These are phyloP conservation scores for Blastocystis sp. DNA, from an alignment of 352 stramenopile genomes.

Conservation along the genomic window DNA sequence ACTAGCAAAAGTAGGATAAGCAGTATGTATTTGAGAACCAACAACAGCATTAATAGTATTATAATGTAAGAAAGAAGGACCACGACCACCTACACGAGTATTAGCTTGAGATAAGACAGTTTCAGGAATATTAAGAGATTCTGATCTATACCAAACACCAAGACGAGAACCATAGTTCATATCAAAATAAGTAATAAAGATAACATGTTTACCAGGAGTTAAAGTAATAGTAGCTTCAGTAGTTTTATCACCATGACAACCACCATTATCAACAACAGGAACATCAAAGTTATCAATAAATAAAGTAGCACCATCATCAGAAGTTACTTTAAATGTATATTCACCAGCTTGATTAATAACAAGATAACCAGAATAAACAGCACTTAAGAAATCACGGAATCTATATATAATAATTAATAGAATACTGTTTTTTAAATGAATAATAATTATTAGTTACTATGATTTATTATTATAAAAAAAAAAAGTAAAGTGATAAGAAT, in stretches of 20 bases:
- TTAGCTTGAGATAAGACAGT: neutral
- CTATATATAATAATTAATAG: no score
- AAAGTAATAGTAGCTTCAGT: neutral
- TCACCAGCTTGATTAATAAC: neutral
- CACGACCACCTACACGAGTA: slow-evolving; percentile 5
- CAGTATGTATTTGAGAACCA: neutral
- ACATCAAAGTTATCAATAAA: neutral
- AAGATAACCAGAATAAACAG: neutral
- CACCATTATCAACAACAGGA: neutral
- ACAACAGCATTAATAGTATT: neutral
- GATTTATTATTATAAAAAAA: no score
- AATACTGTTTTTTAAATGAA: no score
- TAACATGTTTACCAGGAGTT: neutral
- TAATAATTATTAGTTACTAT: no score
- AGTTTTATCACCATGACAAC: neutral
- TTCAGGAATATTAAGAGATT: neutral
- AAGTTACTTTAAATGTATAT: neutral
- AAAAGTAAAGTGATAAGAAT: no score
- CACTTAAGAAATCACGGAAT: neutral
- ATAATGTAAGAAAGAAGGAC: neutral
- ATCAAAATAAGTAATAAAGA: slow-evolving; percentile 30
- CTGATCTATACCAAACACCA: neutral
- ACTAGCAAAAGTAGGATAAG: neutral
- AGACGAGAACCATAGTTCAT: neutral
- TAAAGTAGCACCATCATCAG: neutral